A percentile compares a stretch with the other conserved stretches of the same genome.
Conservation (phyloP, 2,329 filamentous ascomycete genomes). For the Colletotrichum acutatum region DNA sequence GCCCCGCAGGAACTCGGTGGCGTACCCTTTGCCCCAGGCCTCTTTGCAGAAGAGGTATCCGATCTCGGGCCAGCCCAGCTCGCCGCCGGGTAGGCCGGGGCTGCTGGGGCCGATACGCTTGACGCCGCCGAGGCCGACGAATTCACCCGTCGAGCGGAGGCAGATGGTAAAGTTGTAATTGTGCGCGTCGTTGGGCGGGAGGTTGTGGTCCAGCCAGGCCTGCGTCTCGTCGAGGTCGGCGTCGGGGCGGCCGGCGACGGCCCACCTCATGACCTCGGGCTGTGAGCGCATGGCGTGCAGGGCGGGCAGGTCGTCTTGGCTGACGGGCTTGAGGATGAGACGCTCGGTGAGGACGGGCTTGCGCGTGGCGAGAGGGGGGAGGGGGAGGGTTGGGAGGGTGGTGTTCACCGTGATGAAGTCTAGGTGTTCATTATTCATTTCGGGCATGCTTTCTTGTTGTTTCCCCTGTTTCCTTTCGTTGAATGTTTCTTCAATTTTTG, state of each 20-base stretch:
- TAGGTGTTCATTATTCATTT: conserved; percentile 30
- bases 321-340: conserved; percentile 64
- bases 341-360: conserved; percentile 60
- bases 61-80: conserved; percentile 65
- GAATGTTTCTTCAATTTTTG: not conserved
- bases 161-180: conserved; percentile 69
- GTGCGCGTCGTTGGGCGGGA: conserved; percentile 60
- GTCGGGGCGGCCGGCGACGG: conserved; percentile 55
- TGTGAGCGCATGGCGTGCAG: conserved; percentile 65
- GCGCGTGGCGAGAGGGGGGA: conserved; percentile 53
- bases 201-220: conserved; percentile 49
- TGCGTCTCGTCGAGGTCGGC: conserved; percentile 55
- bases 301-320: conserved; percentile 59
- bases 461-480: not conserved
- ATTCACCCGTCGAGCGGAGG: conserved; percentile 56
- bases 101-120: conserved; percentile 40
- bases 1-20: conserved; percentile 64
- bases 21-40: conserved; percentile 66
- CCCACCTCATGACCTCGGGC: conserved; percentile 72
- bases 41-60: conserved; percentile 67
- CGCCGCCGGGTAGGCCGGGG: conserved; percentile 41
- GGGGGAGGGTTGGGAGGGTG: conserved; percentile 55
- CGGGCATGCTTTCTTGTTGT: not conserved
- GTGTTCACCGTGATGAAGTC: conserved; percentile 57
- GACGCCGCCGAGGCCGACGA: conserved; percentile 63